Base-by-base conservation (phyloP, 805 yeast species). In the Spathaspora girioi region DNA sequence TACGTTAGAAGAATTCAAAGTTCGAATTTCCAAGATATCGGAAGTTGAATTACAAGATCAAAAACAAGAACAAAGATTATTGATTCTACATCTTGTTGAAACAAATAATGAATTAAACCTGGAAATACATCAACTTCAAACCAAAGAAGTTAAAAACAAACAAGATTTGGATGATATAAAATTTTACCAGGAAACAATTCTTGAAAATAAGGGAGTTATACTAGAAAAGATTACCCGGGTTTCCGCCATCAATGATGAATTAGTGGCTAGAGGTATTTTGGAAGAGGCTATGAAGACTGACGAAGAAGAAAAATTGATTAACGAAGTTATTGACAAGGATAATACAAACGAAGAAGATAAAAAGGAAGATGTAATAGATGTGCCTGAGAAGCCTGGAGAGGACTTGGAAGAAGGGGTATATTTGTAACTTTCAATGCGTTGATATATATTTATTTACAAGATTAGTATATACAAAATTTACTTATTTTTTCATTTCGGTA, bases 121-220 rank as follows among this genome's bases (percentile, higher is more conserved):
- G n/a, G 77, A 80, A 51, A 66, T 81, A 15, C 65, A 67, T 0
- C 35, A 18, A 19, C 52, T 59, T 18, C 52, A 54, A 18, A 50
- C 41, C 23, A 38, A 51, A 49, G 32, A 45, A 53, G 17, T 48
- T 56, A 56, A 42, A 59, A 64, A 44, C 58, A 63, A 62, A 19
- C 73, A 66, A 17, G 69, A 70, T 18, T 69, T 67, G 4, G 71
- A 71, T 11, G 89, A 85, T 59, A 60, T 70, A n/a, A 63, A 67
- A 14, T 59, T 86, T 14, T 86, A 79, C 64, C 62, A 58, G 5
- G 86, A 81, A n/a, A 75, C 84, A 9, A 72, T 84, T 15, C 58
- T 61, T 8, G 92, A 86, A 56, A 86, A 86, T 62, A 65, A 70
- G 11, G 60, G 63, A 2, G 87, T 84, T n/a, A 67, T 84, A 19